Evolutionary conservation across 2,329 filamentous ascomycete genomes (phyloP), one percentile per base, ranked within the genome.

Genomic region (Neonectria neomacrospora): DNA sequence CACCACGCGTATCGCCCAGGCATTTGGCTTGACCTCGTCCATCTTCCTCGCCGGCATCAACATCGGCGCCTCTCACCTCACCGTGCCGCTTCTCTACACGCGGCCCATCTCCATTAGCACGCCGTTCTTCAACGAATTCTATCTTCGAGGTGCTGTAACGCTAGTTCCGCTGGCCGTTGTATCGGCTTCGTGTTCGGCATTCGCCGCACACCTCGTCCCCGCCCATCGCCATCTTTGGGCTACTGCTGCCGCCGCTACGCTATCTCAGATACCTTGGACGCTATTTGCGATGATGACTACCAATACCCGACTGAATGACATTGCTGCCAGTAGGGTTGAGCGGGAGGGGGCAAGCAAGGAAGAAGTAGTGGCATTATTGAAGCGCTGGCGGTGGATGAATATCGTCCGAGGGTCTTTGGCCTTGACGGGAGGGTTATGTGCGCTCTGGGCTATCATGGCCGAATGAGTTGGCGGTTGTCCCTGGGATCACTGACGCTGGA

Each of bases 321-420:
- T 69, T 47, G 56, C 66, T 2, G 26, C 23, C 5, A 69, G 57
- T 37, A 60, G 30, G 16, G 39, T 39, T 26, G 52, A 67, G 22
- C 52, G 67, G 12, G 61, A 69, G 7, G 69, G 69, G 16, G 45
- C 53, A 2, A 54, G 39, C 8, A 39, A 26, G n/a, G 61, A 69
- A 2, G 67, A 69, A 18, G 60, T 68, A 1, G 54, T 65, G 2
- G 42, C 11, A 10, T 47, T 69, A 54, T 18, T 69, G 47, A 67
- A 63, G 56, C 58, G 59, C 1, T 69, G 67, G 67, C 55, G 57
- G 32, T 69, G 67, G 61, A 69, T 69, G 67, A 69, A 69, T 20
- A 67, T 69, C 10, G 61, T 69, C 0, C 41, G 67, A 14, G 67
- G 67, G 7, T 41, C 58, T 50, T 42, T 69, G 47, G 67, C 67